These are phyloP conservation scores for Scleromitrula shiraiana DNA, from an alignment of 2,329 filamentous ascomycete species.

Conservation along the genomic window DNA sequence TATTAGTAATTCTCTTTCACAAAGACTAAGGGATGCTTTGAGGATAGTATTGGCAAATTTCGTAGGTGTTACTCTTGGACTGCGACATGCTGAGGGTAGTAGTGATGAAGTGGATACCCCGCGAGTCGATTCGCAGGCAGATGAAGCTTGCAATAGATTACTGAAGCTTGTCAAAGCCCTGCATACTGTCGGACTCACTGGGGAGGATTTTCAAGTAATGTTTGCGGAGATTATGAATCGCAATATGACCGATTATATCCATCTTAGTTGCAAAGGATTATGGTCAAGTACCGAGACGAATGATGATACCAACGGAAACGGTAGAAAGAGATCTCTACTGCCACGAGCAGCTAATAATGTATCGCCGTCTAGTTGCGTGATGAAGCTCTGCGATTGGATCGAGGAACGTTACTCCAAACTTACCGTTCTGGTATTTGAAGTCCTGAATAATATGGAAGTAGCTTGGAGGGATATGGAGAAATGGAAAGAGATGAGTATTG, in stretches of 20 bases:
- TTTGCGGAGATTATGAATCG: slow-evolving; percentile 65
- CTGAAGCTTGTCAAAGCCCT: slow-evolving; percentile 50
- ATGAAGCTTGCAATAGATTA: slow-evolving; percentile 42
- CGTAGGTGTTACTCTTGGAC: slow-evolving; percentile 41
- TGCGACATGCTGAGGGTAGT: slow-evolving; percentile 9
- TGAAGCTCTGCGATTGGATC: slow-evolving; percentile 57
- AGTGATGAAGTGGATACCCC: not conserved
- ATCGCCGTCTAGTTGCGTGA: slow-evolving; percentile 46
- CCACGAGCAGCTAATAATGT: slow-evolving; percentile 28
- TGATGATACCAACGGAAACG: not conserved
- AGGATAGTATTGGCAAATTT: slow-evolving; percentile 45
- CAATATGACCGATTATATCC: slow-evolving; percentile 56
- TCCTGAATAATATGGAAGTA: slow-evolving; percentile 30
- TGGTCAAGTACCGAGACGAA: slow-evolving; percentile 36
- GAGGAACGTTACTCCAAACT: slow-evolving; percentile 58
- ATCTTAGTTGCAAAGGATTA: slow-evolving; percentile 51
- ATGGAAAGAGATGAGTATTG: slow-evolving; percentile 64
- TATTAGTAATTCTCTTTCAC: slow-evolving; percentile 54
- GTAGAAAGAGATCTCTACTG: slow-evolving; percentile 21
- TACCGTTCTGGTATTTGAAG: slow-evolving; percentile 51
- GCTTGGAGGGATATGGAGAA: slow-evolving; percentile 52
- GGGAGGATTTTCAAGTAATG: slow-evolving; percentile 60
- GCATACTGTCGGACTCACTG: slow-evolving; percentile 57
- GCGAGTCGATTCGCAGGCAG: slow-evolving; percentile 15
- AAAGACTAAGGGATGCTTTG: slow-evolving; percentile 45